Conservation (phyloP, 2,329 filamentous ascomycete species). For the Ilyonectria sp. region DNA sequence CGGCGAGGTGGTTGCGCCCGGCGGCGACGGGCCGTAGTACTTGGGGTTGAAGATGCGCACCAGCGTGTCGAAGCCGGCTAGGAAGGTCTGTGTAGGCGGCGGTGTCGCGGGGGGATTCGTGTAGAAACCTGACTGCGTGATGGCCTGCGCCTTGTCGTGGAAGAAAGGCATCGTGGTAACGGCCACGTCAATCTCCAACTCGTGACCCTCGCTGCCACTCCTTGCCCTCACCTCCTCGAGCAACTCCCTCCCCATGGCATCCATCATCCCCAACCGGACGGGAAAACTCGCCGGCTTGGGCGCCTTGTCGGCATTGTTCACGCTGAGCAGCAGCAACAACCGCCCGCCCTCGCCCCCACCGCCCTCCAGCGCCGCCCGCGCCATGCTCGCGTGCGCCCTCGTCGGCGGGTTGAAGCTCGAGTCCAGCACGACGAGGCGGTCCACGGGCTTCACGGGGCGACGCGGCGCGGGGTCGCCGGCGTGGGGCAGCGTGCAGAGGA, state of each 20-base stretch:
- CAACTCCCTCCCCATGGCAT: constrained; percentile 73
- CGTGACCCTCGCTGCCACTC: constrained; percentile 10
- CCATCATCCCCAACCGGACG: constrained; percentile 80
- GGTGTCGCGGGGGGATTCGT: constrained; percentile 3
- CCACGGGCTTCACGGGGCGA: constrained; percentile 39
- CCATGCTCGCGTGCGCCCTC: constrained; percentile 72
- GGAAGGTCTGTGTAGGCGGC: constrained; percentile 72
- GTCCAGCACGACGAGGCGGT: constrained; percentile 71
- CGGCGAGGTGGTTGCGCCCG: constrained; percentile 1
- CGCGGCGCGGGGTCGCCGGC: constrained; percentile 33
- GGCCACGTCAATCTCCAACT: constrained; percentile 72
- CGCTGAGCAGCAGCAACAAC: constrained; percentile 72
- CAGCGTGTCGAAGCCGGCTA: constrained; percentile 83
- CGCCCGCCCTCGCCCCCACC: constrained; percentile 27
- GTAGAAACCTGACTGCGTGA: constrained; percentile 65
- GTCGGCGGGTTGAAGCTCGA: constrained; percentile 80
- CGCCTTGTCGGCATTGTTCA: constrained; percentile 77
- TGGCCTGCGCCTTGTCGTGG: constrained; percentile 76
- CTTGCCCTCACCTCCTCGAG: constrained; percentile 44
- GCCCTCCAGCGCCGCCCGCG: constrained; percentile 60
- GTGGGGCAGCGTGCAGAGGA: constrained; percentile 60
- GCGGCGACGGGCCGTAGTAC: constrained; percentile 68
- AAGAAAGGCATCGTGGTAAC: constrained; percentile 83
- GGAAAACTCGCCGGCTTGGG: constrained; percentile 78
- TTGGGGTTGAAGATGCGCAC: constrained; percentile 80